Base-by-base conservation (phyloP, 345 rosid genomes). In the Excoecaria cochinchinensis region DNA sequence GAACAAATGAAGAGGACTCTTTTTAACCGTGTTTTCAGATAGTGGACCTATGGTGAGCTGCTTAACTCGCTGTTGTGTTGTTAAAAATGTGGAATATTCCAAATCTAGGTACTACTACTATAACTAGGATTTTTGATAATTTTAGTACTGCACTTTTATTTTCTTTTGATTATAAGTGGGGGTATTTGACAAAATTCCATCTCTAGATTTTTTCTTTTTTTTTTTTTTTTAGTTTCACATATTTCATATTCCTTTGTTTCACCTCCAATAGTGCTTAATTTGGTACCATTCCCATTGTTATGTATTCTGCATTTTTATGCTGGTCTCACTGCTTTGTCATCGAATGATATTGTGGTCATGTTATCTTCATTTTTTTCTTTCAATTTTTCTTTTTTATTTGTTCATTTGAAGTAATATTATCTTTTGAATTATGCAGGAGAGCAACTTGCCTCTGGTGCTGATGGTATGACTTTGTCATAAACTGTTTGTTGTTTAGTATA, bases 391-490 rank as follows among this genome's bases (percentile, higher is more conserved):
- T 74, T 42, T 60, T 10, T 67, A 61, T 81, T 40, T 44, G 16
- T 55, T 36, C 3, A 55, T 47, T 64, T 4, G 31, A 59, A 71
- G 44, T 72, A 13, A 53, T 76, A 10, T 57, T 44, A 15, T 8
- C 19, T 62, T 72, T 71, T 42, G 7, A 16, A 52, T 77, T 51
- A 3, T 85, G 85, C 89, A 95, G 98, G 99, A 61, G 98, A 95
- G 64, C 87, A 82, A 44, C 92, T 95, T 84, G 95, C 99, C 67
- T 95, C 99, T 4, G 99, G 98, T 80, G 99, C 97, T 69, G 99
- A 92, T 85, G 99, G 99, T 92, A 88, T 72, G 87, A 11, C 56
- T 60, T 50, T 48, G 67, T 36, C 62, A n/a, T n/a, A n/a, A 31
- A 19, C 22, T 73, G 6, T 61, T 39, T 39, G 14, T 39, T 55